A percentile compares a stretch with the other conserved stretches of the same genome.
Conservation (phyloP, 2,329 filamentous ascomycete genomes). For the Ophiostoma novo-ulmi region DNA sequence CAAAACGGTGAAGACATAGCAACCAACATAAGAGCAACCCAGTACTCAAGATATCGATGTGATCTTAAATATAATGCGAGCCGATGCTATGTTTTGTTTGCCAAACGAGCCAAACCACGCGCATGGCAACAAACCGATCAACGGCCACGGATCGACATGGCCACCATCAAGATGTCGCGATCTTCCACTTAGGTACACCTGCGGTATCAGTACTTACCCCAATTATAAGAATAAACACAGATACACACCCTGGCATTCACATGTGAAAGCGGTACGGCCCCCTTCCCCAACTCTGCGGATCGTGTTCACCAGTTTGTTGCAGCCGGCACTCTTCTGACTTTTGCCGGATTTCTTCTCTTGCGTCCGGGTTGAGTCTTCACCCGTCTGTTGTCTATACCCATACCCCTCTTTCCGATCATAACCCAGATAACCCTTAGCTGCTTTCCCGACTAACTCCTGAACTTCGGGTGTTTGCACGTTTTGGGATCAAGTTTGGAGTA, state of each 20-base stretch:
- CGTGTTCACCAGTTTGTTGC: not conserved
- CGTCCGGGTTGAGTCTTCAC: not conserved
- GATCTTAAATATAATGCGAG: too few species aligned
- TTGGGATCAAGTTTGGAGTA: not conserved
- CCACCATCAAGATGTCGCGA: not conserved
- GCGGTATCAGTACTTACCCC: not conserved
- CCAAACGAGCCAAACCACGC: not conserved
- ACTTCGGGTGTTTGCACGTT: not conserved
- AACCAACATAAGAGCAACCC: not conserved
- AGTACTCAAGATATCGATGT: too few species aligned
- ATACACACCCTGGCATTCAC: not conserved
- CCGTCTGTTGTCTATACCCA: not conserved
- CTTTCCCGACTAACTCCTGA: not conserved
- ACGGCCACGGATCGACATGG: not conserved
- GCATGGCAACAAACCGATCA: not conserved
- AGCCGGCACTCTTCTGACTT: not conserved
- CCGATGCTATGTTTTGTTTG: not conserved
- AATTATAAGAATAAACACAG: not conserved
- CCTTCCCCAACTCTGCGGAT: not conserved
- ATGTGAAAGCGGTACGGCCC: slow-evolving; percentile 3
- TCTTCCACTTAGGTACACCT: not conserved
- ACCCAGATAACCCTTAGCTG: not conserved
- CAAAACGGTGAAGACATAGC: not conserved
- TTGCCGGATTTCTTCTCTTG: not conserved
- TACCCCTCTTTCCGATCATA: not conserved